Evolutionary conservation across 176 grass and related monocot species (phyloP), one percentile per base, ranked within the genome.

Genomic region (Metroxylon sagu): DNA sequence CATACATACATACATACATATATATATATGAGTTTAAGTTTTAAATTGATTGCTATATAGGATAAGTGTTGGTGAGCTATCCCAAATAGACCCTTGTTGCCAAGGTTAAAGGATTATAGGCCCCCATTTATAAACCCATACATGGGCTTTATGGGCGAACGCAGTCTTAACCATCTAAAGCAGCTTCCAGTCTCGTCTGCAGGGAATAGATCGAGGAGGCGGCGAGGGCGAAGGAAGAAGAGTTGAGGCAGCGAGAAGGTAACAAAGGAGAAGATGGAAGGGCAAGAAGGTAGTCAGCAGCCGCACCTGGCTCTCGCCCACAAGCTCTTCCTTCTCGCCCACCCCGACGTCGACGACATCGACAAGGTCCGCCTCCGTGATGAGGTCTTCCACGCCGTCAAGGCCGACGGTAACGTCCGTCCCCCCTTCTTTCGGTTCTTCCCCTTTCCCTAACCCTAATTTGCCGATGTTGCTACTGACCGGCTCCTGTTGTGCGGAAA

Each of bases 321-420:
- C 84, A 98, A 89, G 76, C 79, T 92, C 59, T 98, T 98, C 67
- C 84, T 92, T 3, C 78, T 98, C 21, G 74, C 93, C 30, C 93
- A 78, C 19, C 56, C 81, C 0, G 93, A 98, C 62, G 73, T 92
- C 16, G 93, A 85, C 51, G 93, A 98, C 73, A 86, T 85, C 70
- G 76, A 86, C 70, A 98, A 85, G 84, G 93, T 98, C 75, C 81
- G 59, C 76, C 81, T 89, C 71, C 87, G 82, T 64, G 84, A 67
- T 14, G 93, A 98, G 72, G 87, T 85, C 64, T 79, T 98, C 74
- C 51, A 79, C 28, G 81, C 77, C 16, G 84, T 98, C 66, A 92
- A 83, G 77, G 74, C 70, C 55, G 78, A 98, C 2, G 93, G 93
- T 98, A 83, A 2, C 48, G 29, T 19, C 21, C 49, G 25, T 16